These are phyloP conservation scores for Sutorius australiensis DNA, from an alignment of 768 basidiomycete genomes.

Conservation along the genomic window DNA sequence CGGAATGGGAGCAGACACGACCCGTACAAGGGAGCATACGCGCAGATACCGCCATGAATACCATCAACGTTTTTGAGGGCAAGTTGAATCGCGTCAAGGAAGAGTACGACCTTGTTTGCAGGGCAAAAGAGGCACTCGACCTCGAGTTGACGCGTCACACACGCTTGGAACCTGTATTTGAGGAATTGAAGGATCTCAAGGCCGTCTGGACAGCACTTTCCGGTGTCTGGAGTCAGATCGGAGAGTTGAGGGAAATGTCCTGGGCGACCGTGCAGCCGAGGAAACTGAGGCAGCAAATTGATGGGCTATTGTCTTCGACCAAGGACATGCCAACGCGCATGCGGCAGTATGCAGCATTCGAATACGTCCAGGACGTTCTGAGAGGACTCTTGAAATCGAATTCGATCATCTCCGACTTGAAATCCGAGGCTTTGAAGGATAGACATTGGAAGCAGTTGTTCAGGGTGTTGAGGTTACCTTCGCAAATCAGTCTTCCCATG, in stretches of 20 bases:
- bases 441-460: slow-evolving; percentile 98
- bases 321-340: slow-evolving; percentile 99
- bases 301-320: slow-evolving; percentile 86
- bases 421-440: slow-evolving; percentile 95
- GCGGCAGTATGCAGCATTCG: slow-evolving; percentile 98
- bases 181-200: slow-evolving; percentile 94
- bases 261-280: slow-evolving; percentile 95
- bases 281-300: slow-evolving; percentile 91
- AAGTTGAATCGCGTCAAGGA: slow-evolving; percentile 87
- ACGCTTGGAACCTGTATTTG: slow-evolving; percentile 89
- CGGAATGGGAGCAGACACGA: slow-evolving; percentile 94
- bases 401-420: slow-evolving; percentile 84
- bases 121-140: slow-evolving; percentile 95
- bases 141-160: slow-evolving; percentile 88
- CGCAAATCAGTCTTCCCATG: slow-evolving; percentile 73
- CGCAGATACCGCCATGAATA: slow-evolving; percentile 94
- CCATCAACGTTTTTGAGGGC: slow-evolving; percentile 92
- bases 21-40: slow-evolving; percentile 96
- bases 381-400: slow-evolving; percentile 87
- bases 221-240: slow-evolving; percentile 92
- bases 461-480: slow-evolving; percentile 75
- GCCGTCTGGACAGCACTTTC: slow-evolving; percentile 99
- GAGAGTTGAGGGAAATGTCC: slow-evolving; percentile 78
- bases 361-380: slow-evolving; percentile 92
- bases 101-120: slow-evolving; percentile 91